Percentiles rank a stretch among this genome's conserved stretches.
phyloP scores from a whole-genome alignment of 2,329 filamentous ascomycete species.

The Allantophomopsis lycopodina region DNA sequence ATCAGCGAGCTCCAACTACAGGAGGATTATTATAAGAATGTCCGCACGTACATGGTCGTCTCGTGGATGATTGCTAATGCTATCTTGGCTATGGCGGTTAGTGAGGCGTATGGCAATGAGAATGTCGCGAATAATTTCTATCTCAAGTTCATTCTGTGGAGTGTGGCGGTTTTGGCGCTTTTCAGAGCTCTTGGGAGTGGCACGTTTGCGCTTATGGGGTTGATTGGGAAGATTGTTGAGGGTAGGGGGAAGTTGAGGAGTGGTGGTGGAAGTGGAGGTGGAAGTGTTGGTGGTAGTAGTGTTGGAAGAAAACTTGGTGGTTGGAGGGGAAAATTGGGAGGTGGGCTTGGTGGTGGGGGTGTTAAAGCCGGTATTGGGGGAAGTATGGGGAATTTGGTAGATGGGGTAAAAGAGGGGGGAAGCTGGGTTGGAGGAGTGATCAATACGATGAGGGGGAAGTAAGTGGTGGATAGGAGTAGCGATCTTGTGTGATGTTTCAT shows the following conservation, averaged over 20 bases:
- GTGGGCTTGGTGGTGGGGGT: neutral
- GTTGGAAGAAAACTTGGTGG: conserved; percentile 1
- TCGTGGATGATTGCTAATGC: conserved; percentile 89
- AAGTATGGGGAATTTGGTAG: conserved; percentile 15
- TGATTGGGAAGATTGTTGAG: conserved; percentile 75
- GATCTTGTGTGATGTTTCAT: too few species aligned
- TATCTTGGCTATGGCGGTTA: conserved; percentile 84
- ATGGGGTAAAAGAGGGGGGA: conserved; percentile 13
- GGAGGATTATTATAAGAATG: conserved; percentile 96
- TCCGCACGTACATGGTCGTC: conserved; percentile 96
- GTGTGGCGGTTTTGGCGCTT: conserved; percentile 70
- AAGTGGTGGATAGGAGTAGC: neutral
- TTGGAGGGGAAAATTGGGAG: neutral
- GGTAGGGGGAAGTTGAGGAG: conserved; percentile 44
- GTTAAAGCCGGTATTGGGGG: conserved; percentile 1
- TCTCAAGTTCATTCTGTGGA: conserved; percentile 85
- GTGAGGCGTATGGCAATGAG: conserved; percentile 65
- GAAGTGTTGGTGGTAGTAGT: neutral
- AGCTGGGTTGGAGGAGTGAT: conserved; percentile 13
- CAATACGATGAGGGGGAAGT: conserved; percentile 16
- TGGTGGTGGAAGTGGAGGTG: neutral
- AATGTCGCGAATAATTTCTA: conserved; percentile 76
- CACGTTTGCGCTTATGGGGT: conserved; percentile 72
- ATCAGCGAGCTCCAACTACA: conserved; percentile 71
- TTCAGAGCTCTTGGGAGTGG: conserved; percentile 78